Evolutionary conservation across 257 asterid genomes (phyloP).

Genomic region (Capsicum pubescens): DNA sequence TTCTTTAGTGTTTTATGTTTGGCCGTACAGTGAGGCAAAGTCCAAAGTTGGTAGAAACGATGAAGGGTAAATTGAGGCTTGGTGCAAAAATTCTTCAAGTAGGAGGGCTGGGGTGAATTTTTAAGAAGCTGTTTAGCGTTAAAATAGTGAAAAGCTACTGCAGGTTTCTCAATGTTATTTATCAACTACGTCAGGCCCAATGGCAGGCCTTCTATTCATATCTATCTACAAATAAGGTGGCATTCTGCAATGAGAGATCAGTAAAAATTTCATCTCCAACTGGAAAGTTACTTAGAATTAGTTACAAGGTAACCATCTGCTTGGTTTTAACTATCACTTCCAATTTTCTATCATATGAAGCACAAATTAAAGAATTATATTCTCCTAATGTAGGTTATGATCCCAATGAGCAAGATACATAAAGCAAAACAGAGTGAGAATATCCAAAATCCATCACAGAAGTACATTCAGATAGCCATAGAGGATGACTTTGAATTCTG

Average conservation of each 20-base stretch:
- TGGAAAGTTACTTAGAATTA: conserved; percentile 43
- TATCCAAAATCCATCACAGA: conserved; percentile 40
- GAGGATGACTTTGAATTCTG: conserved; percentile 55
- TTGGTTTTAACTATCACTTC: background rate
- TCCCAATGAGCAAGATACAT: conserved; percentile 46
- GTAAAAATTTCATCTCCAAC: conserved; percentile 45
- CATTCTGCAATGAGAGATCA: conserved; percentile 60
- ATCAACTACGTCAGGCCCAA: conserved; percentile 49
- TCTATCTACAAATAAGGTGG: conserved; percentile 47
- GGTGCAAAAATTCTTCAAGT: conserved; percentile 42
- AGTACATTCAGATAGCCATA: conserved; percentile 50
- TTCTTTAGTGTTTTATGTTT: background rate
- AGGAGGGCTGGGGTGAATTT: conserved; percentile 34
- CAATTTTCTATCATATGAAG: background rate
- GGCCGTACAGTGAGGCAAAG: conserved; percentile 48
- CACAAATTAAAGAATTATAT: background rate
- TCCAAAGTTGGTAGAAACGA: conserved; percentile 48
- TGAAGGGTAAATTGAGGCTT: conserved; percentile 52
- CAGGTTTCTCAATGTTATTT: conserved; percentile 54
- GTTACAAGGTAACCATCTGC: conserved; percentile 42
- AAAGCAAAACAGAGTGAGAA: conserved; percentile 39
- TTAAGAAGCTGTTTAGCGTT: conserved; percentile 23
- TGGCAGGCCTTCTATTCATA: conserved; percentile 40
- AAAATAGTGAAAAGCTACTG: conserved; percentile 39
- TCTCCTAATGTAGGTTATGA: conserved; percentile 31